Evolutionary conservation across 257 asterid genomes (phyloP), one percentile per base, ranked within the genome.

Genomic region (Solanum phureja): DNA sequence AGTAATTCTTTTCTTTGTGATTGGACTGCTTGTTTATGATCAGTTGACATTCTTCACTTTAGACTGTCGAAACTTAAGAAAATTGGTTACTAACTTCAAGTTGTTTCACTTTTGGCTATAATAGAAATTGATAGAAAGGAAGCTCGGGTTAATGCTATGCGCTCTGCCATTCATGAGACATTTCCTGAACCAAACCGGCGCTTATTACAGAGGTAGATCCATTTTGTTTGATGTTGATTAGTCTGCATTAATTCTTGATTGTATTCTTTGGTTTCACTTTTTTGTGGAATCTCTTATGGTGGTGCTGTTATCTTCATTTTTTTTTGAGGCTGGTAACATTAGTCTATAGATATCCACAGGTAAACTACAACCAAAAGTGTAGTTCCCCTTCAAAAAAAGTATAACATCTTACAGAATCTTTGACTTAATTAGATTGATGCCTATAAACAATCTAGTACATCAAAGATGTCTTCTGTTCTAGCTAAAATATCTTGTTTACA

Each of bases 141-240:
- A 87, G 97, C 96, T 84, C 95, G 97, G 90, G 88, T 92, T 85
- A 94, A 91, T 86, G 97, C 98, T 83, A 89, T 96, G 94, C 95
- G 91, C 88, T 94, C 95, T 89, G 96, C 98, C n/a, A 90, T 96
- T 88, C 90, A 89, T 88, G 99, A 96, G 93, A 93, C 98, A 42
- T 96, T 96, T 90, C 99, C 99, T 72, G 99, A 96, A 86, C 99
- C 99, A 87, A 97, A 95, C 86, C 92, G 95, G 87, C 98, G 96
- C 76, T 92, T 96, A 88, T 90, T 96, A 93, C 99, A 96, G 90
- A 96, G 99, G 99, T 95, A 94, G 66, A 29, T 82, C 69, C 86
- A 49, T 82, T 82, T 82, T 49, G 69, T 49, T 29, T 82, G 62
- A 29, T 49, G 69, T 31, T 49, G 86, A 82, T 82, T 29, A 18